Conservation (phyloP, 371 early-diverging fungal genomes). For the Circinella umbellata region DNA sequence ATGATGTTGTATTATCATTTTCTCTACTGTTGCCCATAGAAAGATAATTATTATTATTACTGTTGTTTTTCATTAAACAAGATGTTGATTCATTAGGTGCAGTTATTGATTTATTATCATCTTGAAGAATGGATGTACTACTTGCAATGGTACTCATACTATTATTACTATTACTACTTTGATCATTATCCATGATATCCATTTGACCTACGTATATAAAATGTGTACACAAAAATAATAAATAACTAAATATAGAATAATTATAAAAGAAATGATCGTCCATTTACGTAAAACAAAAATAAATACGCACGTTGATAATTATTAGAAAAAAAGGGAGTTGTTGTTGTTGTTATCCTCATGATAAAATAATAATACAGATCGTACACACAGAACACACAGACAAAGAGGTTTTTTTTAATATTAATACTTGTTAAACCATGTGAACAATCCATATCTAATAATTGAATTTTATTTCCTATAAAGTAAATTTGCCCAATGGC, state of each 20-base stretch:
- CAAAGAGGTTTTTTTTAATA: too few species aligned
- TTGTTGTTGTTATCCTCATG: not conserved
- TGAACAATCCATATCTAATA: too few species aligned
- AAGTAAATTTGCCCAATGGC: too few species aligned
- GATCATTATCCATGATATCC: not conserved
- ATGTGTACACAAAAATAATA: not conserved
- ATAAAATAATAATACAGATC: too few species aligned
- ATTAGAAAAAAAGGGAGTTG: slow-evolving; percentile 3
- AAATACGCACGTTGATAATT: slow-evolving; percentile 6
- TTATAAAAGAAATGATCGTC: not conserved
- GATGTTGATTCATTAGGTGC: not conserved
- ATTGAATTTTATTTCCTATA: too few species aligned
- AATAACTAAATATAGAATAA: slow-evolving; percentile 3
- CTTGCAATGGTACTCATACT: not conserved
- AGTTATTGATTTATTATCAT: not conserved
- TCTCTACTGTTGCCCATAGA: not conserved
- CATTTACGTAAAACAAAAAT: not conserved
- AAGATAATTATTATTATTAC: not conserved
- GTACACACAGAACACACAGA: too few species aligned
- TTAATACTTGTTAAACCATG: too few species aligned
- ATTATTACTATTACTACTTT: not conserved
- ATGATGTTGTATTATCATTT: too few species aligned
- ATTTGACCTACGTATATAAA: too few species aligned
- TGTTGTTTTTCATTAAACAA: not conserved
- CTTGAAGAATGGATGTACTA: not conserved